phyloP scores from a whole-genome alignment of 2,329 filamentous ascomycete species.

The Cladosporium sp. region DNA sequence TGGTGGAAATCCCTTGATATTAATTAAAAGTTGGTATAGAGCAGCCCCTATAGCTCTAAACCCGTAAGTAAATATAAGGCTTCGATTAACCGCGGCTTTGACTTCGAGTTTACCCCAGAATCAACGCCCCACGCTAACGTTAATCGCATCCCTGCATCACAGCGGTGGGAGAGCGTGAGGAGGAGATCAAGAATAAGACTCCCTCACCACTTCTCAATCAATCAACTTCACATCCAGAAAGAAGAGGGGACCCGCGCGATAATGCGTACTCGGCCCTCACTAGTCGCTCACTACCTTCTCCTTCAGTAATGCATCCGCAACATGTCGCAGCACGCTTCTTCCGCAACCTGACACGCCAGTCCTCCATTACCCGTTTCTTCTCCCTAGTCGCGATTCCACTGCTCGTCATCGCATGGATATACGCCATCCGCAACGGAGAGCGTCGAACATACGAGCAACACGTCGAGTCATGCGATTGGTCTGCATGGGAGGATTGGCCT shows the following conservation, averaged over 20 bases:
- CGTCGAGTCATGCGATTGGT: slow-evolving; percentile 73
- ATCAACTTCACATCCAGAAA: too few relatives aligned
- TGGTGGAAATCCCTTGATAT: too few relatives aligned
- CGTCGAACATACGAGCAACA: slow-evolving; percentile 68
- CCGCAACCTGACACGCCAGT: slow-evolving; percentile 8
- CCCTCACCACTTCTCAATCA: too few relatives aligned
- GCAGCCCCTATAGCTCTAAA: too few relatives aligned
- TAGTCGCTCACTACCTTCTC: neutral
- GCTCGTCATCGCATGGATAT: slow-evolving; percentile 65
- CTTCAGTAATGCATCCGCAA: slow-evolving; percentile 13
- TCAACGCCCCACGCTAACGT: neutral
- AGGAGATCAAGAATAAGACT: too few relatives aligned
- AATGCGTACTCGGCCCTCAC: slow-evolving; percentile 1
- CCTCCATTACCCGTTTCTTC: slow-evolving; percentile 4
- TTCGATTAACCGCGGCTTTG: too few relatives aligned
- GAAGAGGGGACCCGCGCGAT: neutral
- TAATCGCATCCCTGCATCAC: slow-evolving; percentile 2
- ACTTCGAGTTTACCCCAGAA: slow-evolving; percentile 3
- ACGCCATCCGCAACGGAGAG: slow-evolving; percentile 81
- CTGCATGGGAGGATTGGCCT: slow-evolving; percentile 89
- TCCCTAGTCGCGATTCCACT: slow-evolving; percentile 33
- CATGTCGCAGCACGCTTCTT: slow-evolving; percentile 10
- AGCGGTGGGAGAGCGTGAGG: too few relatives aligned
- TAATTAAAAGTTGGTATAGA: too few relatives aligned
- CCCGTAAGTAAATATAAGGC: too few relatives aligned